Base-by-base conservation (phyloP, 1,139 yeast species). In the Hansenula lynferdii region DNA sequence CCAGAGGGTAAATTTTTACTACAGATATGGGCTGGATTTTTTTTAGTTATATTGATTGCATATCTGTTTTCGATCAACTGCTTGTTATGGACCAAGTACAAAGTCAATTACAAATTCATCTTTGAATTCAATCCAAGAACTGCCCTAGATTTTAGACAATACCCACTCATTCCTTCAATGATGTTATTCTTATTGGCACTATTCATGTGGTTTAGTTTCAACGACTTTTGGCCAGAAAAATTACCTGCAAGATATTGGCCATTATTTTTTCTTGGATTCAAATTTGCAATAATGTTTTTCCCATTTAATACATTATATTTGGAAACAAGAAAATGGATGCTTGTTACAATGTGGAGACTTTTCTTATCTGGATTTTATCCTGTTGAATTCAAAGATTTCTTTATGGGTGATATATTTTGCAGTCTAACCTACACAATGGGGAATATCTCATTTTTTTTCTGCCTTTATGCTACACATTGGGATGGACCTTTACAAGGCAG, bases 21-120 rank as follows among this genome's bases (percentile, higher is more conserved):
- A 35, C 97, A 94, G 53, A 71, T 92, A 5, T 92, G 96, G 96
- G 97, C 82, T 6, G 97, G 97, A 1, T 87, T 87, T 58, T 76
- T 89, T 48, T 56, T 89, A 41, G 60, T 83, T 6, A 67, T 74
- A 31, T 51, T 89, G 15, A 71, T 83, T 53, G 62, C 80, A 12
- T 51, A 82, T 16, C 61, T 87, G 11, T 81, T 90, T 56, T 80
- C 81, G 9, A 43, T 85, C 28, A 80, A 85, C 56, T 77, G 94
- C 56, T 64, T 69, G 42, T 77, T 84, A 6, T 92, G 96, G 89
- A 74, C 80, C 22, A 58, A 62, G 36, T 82, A 66, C 61, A 85
- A 85, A 53, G 83, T 92, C 54, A 92, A 90, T 59, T 92, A 92
- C 59, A 84, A 84, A 52, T 90, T 92, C 54, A 89, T 92, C 45